phyloP scores from a whole-genome alignment of 345 rosid genomes.

The Cardamine chenopodiifolia region DNA sequence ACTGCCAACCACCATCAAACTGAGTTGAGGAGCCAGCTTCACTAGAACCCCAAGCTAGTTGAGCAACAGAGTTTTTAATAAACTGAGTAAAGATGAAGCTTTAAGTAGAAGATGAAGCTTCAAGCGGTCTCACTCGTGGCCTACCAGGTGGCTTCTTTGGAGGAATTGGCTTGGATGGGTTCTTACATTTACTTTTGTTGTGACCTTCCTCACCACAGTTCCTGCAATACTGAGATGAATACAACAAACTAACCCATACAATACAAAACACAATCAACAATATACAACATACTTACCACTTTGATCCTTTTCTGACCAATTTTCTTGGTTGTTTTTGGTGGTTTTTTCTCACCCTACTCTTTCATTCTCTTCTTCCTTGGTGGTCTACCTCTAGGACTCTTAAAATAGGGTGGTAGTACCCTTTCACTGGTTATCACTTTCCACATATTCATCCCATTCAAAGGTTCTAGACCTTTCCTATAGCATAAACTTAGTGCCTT shows the following conservation, averaged over 20 bases:
- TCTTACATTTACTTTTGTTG: neutral
- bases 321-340: neutral
- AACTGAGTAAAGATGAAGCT: no score
- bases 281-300: neutral
- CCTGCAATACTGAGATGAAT: neutral
- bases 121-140: neutral
- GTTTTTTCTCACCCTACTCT: neutral
- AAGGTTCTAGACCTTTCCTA: accelerated
- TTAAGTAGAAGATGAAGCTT: no score
- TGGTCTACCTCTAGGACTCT: neutral
- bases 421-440: neutral
- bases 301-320: neutral
- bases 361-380: neutral
- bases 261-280: neutral
- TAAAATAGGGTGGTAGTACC: neutral
- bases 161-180: neutral
- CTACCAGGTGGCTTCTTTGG: neutral
- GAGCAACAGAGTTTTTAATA: no score
- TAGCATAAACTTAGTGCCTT: neutral
- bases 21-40: no score
- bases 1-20: no score
- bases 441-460: neutral
- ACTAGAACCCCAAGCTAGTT: no score
- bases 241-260: neutral
- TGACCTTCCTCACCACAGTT: neutral